phyloP scores from a whole-genome alignment of 2,329 filamentous ascomycete species.

The Exophiala sp. region DNA sequence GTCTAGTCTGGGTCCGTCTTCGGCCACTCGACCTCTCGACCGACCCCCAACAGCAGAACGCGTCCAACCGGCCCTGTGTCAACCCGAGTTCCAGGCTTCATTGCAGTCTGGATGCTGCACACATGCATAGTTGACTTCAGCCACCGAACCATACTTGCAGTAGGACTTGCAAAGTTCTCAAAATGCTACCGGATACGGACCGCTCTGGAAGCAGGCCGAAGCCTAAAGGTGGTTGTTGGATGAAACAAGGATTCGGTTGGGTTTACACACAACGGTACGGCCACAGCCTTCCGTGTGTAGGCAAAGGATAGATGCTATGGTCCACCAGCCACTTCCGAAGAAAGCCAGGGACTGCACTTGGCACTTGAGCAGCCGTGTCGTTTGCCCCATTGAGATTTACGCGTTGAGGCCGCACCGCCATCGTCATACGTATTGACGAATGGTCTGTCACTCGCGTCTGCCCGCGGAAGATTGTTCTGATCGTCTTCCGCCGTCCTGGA shows the following conservation, averaged over 20 bases:
- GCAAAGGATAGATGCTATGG: neutral
- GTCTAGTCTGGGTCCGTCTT: slow-evolving; percentile 1
- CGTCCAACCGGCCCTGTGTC: neutral
- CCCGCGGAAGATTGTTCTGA: neutral
- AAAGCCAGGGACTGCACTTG: slow-evolving; percentile 4
- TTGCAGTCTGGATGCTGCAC: neutral
- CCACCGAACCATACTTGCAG: too few relatives aligned
- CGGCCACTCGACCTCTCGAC: slow-evolving; percentile 1
- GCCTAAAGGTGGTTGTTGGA: neutral
- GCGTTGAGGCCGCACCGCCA: slow-evolving; percentile 3
- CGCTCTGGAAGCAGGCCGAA: neutral
- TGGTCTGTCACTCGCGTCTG: neutral
- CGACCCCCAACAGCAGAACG: neutral
- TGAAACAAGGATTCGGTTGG: neutral
- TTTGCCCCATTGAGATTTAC: slow-evolving; percentile 1
- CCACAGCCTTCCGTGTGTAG: slow-evolving; percentile 9
- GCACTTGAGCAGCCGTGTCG: slow-evolving; percentile 6
- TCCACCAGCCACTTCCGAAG: slow-evolving; percentile 17
- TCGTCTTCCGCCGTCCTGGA: neutral
- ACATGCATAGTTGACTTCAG: neutral
- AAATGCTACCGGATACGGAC: neutral
- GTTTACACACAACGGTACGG: slow-evolving; percentile 3
- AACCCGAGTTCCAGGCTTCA: neutral
- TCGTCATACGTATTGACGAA: slow-evolving; percentile 1
- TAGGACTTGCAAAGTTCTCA: neutral